phyloP scores from a whole-genome alignment of 108 stramenopile species.

The Skeletonema tropicum region DNA sequence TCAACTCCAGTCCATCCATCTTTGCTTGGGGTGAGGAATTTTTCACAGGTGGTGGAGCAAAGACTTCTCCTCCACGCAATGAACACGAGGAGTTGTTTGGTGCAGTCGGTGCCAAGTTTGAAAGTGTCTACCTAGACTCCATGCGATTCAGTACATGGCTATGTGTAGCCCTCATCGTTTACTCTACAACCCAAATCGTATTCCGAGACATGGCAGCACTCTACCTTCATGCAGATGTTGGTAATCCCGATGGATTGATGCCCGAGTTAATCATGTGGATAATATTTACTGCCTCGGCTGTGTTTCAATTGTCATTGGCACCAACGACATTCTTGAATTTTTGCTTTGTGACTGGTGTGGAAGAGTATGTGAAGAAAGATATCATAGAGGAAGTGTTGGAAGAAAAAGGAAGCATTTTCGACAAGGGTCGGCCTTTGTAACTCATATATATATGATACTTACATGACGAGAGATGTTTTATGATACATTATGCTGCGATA shows the following conservation, averaged over 20 bases:
- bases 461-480: too few relatives aligned
- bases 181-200: conserved; percentile 42
- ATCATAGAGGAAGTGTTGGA: too few relatives aligned
- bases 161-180: conserved; percentile 38
- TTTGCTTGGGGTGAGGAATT: conserved; percentile 25
- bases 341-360: too few relatives aligned
- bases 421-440: too few relatives aligned
- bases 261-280: conserved; percentile 36
- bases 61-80: conserved; percentile 19
- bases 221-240: conserved; percentile 8
- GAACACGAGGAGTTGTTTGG: conserved; percentile 47
- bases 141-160: conserved; percentile 54
- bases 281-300: too few relatives aligned
- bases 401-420: too few relatives aligned
- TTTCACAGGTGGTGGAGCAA: conserved; percentile 20
- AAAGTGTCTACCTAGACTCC: conserved; percentile 36
- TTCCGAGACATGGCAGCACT: conserved; percentile 37
- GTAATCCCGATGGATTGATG: conserved; percentile 20
- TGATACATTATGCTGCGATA: too few relatives aligned
- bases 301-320: too few relatives aligned
- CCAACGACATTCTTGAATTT: too few relatives aligned
- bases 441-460: too few relatives aligned
- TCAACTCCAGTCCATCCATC: conserved; percentile 35
- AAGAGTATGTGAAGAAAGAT: too few relatives aligned
- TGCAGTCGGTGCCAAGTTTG: conserved; percentile 35